Conservation (phyloP, 2,329 filamentous ascomycete species). For the Atkinsonella hypoxylon region DNA sequence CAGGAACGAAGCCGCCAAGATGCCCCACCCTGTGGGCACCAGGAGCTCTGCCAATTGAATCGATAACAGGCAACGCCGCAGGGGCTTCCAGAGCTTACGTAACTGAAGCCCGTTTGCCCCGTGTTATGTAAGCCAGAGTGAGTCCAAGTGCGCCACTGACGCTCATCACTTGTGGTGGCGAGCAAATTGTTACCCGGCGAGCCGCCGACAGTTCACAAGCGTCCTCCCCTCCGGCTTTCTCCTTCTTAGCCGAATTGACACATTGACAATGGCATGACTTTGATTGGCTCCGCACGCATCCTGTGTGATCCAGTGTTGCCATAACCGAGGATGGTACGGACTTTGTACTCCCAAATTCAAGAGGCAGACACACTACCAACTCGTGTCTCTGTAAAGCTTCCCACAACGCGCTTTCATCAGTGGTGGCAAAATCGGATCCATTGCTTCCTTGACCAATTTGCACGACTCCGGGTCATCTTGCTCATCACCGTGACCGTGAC, state of each 20-base stretch:
- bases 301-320: conserved; percentile 2
- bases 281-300: conserved; percentile 9
- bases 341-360: conserved; percentile 4
- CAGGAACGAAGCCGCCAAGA: not conserved
- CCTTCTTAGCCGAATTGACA: conserved; percentile 20
- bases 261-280: conserved; percentile 17
- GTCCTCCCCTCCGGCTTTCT: conserved; percentile 16
- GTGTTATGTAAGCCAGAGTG: not conserved
- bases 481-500: not conserved
- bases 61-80: no score
- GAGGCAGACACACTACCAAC: conserved; percentile 1
- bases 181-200: conserved; percentile 3
- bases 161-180: not conserved
- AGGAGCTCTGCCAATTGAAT: no score
- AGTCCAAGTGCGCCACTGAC: not conserved
- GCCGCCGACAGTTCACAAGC: conserved; percentile 2
- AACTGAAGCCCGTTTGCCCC: not conserved
- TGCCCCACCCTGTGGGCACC: not conserved
- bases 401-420: conserved; percentile 2
- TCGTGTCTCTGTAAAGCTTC: not conserved
- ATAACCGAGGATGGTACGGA: conserved; percentile 12
- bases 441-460: not conserved
- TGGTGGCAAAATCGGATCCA: not conserved
- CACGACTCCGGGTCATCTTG: not conserved
- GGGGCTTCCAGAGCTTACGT: no score